Base-by-base conservation (phyloP, 345 rosid genomes). In the Capsella bursapastoris region DNA sequence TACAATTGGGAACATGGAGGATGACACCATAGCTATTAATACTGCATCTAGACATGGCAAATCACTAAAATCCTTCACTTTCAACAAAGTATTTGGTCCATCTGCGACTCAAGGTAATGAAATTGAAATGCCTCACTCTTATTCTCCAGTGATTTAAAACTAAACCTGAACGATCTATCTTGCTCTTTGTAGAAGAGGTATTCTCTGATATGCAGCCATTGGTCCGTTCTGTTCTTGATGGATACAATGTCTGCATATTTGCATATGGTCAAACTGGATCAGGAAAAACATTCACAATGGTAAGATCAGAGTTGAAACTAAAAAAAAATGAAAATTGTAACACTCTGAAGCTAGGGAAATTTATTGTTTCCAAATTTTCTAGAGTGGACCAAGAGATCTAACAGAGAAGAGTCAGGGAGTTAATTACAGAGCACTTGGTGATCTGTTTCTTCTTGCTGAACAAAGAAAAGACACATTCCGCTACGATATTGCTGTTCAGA, bases 211-310 rank as follows among this genome's bases (percentile, higher is more conserved):
- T 93, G 90, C 92, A 90, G 86, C 99, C 99, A 52, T 66, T 95
- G 68, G 78, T 95, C 77, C 97, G 99, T 50, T 91, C 99, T 14
- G 99, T 87, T 81, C 90, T 95, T 58, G 99, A 95, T 71, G 99
- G 99, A 31, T 95, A 83, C 80, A 95, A 92, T 79, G 97, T 95
- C 34, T 95, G 99, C 84, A 95, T 95, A 82, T 95, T 95, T 90
- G 99, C 99, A 64, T 92, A 95, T 73, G 97, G 99, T 14, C 99
- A 95, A 80, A 95, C 97, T 4, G 97, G 97, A 73, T 94, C 98
- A 6, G 98, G 98, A 60, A 94, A 94, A 82, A 94, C 98, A 43
- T 88, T 32, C 72, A 94, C 98, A 10, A 94, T 94, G 98, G 98
- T 94, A 87, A 74, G 82, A 76, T 34, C 22, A 41, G 13, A 57